These are phyloP conservation scores for Aphanomyces stellatus DNA, from an alignment of 352 stramenopile species.

Conservation along the genomic window DNA sequence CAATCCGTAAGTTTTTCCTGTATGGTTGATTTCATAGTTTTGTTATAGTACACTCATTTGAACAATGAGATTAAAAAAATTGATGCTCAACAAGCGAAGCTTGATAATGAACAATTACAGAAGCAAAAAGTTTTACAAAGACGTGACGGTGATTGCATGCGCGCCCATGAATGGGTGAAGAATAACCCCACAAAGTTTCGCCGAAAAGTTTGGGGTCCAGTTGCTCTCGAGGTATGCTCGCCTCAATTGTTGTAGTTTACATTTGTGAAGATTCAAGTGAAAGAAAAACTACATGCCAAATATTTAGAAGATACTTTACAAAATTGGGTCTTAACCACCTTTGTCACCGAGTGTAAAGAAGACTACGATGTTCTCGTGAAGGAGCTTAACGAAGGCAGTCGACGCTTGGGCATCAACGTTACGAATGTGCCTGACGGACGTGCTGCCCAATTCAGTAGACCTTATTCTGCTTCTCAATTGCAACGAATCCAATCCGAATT, in stretches of 20 bases:
- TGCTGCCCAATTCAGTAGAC: slow-evolving; percentile 39
- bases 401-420: slow-evolving; percentile 55
- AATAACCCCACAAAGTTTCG: slow-evolving; percentile 56
- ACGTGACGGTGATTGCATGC: slow-evolving; percentile 60
- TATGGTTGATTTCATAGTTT: too few species aligned
- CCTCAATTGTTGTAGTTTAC: not conserved
- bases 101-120: slow-evolving; percentile 73
- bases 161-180: slow-evolving; percentile 66
- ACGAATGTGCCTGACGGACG: slow-evolving; percentile 55
- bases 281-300: slow-evolving; percentile 66
- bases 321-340: slow-evolving; percentile 61
- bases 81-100: slow-evolving; percentile 27
- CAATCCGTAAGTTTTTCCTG: too few species aligned
- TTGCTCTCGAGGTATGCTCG: slow-evolving; percentile 54
- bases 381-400: slow-evolving; percentile 44
- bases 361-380: slow-evolving; percentile 74
- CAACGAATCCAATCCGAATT: slow-evolving; percentile 36
- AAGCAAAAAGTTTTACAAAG: slow-evolving; percentile 45
- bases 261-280: slow-evolving; percentile 74
- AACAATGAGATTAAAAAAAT: slow-evolving; percentile 14
- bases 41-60: slow-evolving; percentile 10
- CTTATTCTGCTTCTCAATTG: slow-evolving; percentile 55
- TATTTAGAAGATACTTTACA: slow-evolving; percentile 79
- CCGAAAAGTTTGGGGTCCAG: slow-evolving; percentile 70
- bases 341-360: slow-evolving; percentile 71